These are phyloP conservation scores for Flaveria sonorensis DNA, from an alignment of 129 eudicot genomes.

Conservation along the genomic window DNA sequence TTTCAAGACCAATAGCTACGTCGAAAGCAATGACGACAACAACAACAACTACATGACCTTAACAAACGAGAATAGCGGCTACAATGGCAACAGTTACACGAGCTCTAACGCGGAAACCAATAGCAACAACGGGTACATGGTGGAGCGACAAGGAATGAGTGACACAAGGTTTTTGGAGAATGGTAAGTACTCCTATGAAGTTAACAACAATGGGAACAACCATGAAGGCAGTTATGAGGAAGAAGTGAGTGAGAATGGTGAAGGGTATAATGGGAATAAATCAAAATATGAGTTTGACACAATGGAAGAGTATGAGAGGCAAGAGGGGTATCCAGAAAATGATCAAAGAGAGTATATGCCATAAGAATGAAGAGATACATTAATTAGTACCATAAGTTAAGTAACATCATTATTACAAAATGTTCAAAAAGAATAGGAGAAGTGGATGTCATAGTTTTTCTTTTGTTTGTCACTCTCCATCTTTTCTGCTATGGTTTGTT, in stretches of 20 bases:
- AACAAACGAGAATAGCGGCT: constrained; percentile 27
- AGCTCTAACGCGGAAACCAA: constrained; percentile 27
- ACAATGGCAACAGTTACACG: constrained; percentile 33
- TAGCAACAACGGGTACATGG: constrained; percentile 25
- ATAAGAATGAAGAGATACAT: constrained; percentile 14
- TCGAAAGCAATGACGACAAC: not conserved
- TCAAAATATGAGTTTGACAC: constrained; percentile 64
- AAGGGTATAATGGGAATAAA: constrained; percentile 44
- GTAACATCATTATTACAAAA: constrained; percentile 26
- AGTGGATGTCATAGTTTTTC: constrained; percentile 12
- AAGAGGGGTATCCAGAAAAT: constrained; percentile 44
- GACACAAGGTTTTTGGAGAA: constrained; percentile 60
- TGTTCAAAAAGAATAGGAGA: constrained; percentile 1
- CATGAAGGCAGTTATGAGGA: constrained; percentile 31
- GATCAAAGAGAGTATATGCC: constrained; percentile 30
- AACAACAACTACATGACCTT: constrained; percentile 24
- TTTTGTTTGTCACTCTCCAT: constrained; percentile 22
- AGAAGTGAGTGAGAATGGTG: constrained; percentile 35
- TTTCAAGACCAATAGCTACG: constrained; percentile 18
- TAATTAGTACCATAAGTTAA: constrained; percentile 24
- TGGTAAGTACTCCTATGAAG: constrained; percentile 45
- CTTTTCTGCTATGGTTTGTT: constrained; percentile 18
- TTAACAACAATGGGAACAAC: constrained; percentile 26
- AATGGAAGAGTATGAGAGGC: constrained; percentile 77
- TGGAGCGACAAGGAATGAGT: constrained; percentile 58